Percentiles rank a stretch among this genome's conserved stretches.
Conservation (phyloP, 495 filamentous ascomycete genomes). For the Astrothelium macrocarpum region DNA sequence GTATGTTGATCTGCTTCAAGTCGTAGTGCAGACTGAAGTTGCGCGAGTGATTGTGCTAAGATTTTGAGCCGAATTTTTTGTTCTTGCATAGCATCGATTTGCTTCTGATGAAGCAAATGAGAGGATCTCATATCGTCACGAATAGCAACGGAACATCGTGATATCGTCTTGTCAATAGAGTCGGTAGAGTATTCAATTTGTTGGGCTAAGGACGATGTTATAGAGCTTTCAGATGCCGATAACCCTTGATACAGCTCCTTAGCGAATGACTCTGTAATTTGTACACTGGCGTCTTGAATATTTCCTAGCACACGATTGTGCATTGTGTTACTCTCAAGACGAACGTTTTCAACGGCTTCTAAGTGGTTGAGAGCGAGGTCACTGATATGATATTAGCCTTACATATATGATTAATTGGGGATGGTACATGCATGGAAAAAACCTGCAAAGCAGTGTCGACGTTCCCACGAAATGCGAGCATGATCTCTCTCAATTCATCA, state of each 20-base stretch:
- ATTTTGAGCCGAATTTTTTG: background rate
- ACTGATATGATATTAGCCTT: background rate
- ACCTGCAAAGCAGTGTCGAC: constrained; percentile 3
- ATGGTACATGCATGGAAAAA: background rate
- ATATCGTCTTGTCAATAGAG: background rate
- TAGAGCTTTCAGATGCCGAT: background rate
- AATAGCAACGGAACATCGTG: background rate
- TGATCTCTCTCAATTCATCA: background rate
- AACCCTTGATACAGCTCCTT: background rate
- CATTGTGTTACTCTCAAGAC: background rate
- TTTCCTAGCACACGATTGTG: background rate
- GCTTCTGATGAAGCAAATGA: background rate
- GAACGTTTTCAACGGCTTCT: background rate
- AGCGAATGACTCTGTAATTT: background rate
- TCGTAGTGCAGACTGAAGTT: background rate
- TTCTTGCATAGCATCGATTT: background rate
- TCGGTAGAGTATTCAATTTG: background rate
- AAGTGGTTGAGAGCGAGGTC: background rate
- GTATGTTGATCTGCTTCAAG: background rate
- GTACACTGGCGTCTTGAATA: background rate
- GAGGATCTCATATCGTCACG: background rate
- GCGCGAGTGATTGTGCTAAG: constrained; percentile 2
- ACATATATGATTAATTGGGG: background rate
- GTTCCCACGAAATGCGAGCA: constrained; percentile 1
- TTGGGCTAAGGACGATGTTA: background rate